phyloP scores from a whole-genome alignment of 73 alveolate species.

The Urostyla sp. region DNA sequence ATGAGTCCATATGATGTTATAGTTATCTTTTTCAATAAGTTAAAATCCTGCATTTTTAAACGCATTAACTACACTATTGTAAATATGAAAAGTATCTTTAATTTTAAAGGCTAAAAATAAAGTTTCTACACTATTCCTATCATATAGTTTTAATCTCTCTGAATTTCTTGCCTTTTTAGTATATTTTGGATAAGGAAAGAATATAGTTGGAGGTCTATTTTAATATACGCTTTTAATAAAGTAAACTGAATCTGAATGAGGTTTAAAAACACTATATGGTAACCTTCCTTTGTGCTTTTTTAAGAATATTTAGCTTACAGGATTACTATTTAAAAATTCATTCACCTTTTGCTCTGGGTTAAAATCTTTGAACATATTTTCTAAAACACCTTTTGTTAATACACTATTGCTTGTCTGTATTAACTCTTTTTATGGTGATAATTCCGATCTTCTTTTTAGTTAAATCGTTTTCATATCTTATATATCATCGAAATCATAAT shows the following conservation, averaged over 20 bases:
- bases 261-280: constrained; percentile 43
- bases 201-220: constrained; percentile 66
- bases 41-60: constrained; percentile 82
- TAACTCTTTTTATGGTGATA: too few relatives aligned
- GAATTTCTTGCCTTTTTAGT: background rate
- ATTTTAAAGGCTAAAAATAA: constrained; percentile 25
- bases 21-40: constrained; percentile 46
- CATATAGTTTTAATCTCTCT: too few relatives aligned
- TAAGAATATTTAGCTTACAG: constrained; percentile 28
- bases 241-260: constrained; percentile 31
- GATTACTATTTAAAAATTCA: constrained; percentile 13
- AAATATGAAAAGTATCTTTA: constrained; percentile 33
- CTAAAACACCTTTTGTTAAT: too few relatives aligned
- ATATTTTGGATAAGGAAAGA: constrained; percentile 64
- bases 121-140: too few relatives aligned
- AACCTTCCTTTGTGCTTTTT: constrained; percentile 40
- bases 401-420: too few relatives aligned
- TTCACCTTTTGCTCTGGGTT: constrained; percentile 16
- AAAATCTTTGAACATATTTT: too few relatives aligned
- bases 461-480: too few relatives aligned
- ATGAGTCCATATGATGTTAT: constrained; percentile 74
- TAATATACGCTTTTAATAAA: constrained; percentile 33
- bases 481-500: too few relatives aligned
- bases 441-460: too few relatives aligned
- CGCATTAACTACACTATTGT: constrained; percentile 67